Conservation (phyloP, 2,329 filamentous ascomycete genomes). For the Drechslera avenae region DNA sequence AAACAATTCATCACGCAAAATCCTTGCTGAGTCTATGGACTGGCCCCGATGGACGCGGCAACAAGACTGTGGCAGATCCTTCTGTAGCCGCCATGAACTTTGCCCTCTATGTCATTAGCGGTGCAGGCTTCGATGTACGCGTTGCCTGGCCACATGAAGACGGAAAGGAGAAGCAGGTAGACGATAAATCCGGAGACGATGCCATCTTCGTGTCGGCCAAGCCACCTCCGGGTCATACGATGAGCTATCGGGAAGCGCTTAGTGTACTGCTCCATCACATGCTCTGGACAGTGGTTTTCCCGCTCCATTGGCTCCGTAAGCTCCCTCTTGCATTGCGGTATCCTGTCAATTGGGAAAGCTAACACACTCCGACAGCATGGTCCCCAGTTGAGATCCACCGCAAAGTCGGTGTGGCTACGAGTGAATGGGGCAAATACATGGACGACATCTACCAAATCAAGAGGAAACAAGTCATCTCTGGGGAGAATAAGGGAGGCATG, state of each 20-base stretch:
- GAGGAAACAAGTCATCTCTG: constrained; percentile 50
- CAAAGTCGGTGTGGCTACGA: constrained; percentile 59
- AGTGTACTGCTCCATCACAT: constrained; percentile 67
- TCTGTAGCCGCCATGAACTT: constrained; percentile 70
- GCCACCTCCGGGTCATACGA: constrained; percentile 48
- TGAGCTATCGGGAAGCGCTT: constrained; percentile 70
- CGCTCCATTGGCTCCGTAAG: constrained; percentile 61
- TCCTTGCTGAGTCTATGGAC: constrained; percentile 42
- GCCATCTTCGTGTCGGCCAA: constrained; percentile 43
- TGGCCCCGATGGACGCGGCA: constrained; percentile 28
- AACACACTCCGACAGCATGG: constrained; percentile 22
- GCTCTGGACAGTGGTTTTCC: constrained; percentile 65
- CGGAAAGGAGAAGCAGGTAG: constrained; percentile 47
- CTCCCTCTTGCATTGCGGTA: constrained; percentile 6
- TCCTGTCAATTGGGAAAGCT: neutral
- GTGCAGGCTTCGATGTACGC: constrained; percentile 72
- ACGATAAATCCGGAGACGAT: constrained; percentile 26
- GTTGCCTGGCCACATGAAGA: constrained; percentile 64
- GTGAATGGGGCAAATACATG: constrained; percentile 73
- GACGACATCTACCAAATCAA: constrained; percentile 70
- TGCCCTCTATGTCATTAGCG: constrained; percentile 65
- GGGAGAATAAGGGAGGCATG: constrained; percentile 51
- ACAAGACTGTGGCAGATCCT: constrained; percentile 59
- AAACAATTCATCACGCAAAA: constrained; percentile 66
- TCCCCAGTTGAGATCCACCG: constrained; percentile 55